phyloP scores from a whole-genome alignment of 2,329 filamentous ascomycete species.

The Aspergillus pseudoviridinutans region DNA sequence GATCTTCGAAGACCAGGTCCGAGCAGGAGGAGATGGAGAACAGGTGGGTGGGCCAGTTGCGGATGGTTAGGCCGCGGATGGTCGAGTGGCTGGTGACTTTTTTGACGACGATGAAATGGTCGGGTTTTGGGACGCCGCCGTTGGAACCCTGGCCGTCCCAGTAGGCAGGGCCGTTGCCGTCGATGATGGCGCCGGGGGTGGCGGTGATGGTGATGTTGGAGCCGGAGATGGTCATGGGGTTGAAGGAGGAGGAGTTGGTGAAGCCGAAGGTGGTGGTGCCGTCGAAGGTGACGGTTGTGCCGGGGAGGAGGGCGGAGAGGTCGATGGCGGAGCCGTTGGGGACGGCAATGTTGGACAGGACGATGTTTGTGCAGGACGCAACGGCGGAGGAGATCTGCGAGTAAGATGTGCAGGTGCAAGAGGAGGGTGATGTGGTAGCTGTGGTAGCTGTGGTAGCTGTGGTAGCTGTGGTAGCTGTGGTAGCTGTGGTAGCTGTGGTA shows the following conservation, averaged over 20 bases:
- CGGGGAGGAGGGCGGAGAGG: constrained; percentile 38
- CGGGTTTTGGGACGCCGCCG: constrained; percentile 37
- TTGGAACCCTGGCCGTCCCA: constrained; percentile 48
- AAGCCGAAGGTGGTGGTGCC: constrained; percentile 40
- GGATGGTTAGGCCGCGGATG: constrained; percentile 37
- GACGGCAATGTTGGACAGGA: constrained; percentile 38
- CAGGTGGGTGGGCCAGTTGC: constrained; percentile 40
- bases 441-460: background rate
- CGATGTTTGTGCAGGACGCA: constrained; percentile 41
- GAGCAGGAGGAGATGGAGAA: constrained; percentile 34
- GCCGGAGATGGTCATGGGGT: constrained; percentile 37
- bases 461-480: background rate
- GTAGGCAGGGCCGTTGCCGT: constrained; percentile 41
- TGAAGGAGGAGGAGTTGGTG: constrained; percentile 34
- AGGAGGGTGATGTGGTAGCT: background rate
- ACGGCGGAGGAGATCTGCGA: constrained; percentile 35
- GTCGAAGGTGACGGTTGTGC: constrained; percentile 41
- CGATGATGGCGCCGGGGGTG: constrained; percentile 30
- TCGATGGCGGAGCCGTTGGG: constrained; percentile 40
- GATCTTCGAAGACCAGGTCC: constrained; percentile 32
- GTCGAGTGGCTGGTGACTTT: constrained; percentile 35
- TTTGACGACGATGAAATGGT: constrained; percentile 40
- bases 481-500: background rate
- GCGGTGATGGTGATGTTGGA: constrained; percentile 40
- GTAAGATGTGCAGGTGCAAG: constrained; percentile 25